Evolutionary conservation across 768 basidiomycete genomes (phyloP).

Genomic region (Termitomyces sp.): DNA sequence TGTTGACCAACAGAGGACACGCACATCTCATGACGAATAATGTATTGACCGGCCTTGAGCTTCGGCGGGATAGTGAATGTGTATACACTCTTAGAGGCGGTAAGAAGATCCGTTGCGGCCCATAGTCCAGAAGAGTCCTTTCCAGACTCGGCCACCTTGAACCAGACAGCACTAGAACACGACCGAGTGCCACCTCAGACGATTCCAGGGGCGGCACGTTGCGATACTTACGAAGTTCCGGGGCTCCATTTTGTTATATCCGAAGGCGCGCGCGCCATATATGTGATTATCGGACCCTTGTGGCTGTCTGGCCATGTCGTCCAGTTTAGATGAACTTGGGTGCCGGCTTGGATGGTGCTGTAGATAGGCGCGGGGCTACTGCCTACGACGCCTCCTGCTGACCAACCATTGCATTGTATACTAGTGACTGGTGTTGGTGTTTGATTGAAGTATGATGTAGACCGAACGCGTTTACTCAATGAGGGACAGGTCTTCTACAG

Average conservation of each 20-base stretch:
- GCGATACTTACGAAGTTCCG: conserved; percentile 24
- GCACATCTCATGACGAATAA: conserved; percentile 43
- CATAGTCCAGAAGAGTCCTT: conserved; percentile 37
- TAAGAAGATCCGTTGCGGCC: conserved; percentile 36
- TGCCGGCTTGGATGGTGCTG: conserved; percentile 36
- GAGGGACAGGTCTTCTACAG: conserved; percentile 29
- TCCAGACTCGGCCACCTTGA: conserved; percentile 44
- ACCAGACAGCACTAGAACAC: conserved; percentile 38
- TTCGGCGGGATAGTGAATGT: conserved; percentile 41
- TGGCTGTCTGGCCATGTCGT: conserved; percentile 33
- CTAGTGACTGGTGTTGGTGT: conserved; percentile 2
- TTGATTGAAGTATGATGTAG: background rate
- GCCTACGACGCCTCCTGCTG: conserved; percentile 20
- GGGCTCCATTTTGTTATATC: conserved; percentile 39
- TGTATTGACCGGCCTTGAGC: conserved; percentile 41
- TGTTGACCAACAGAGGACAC: background rate
- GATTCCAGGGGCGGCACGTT: background rate
- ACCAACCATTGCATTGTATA: conserved; percentile 29
- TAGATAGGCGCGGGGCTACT: conserved; percentile 32
- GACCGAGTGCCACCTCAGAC: background rate
- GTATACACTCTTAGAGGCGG: conserved; percentile 33
- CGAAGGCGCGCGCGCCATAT: conserved; percentile 38
- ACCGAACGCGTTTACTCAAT: conserved; percentile 21
- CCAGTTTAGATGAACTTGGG: conserved; percentile 34
- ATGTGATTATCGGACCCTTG: conserved; percentile 40